phyloP scores from a whole-genome alignment of 345 rosid genomes.

The Schrenkiella parvula region DNA sequence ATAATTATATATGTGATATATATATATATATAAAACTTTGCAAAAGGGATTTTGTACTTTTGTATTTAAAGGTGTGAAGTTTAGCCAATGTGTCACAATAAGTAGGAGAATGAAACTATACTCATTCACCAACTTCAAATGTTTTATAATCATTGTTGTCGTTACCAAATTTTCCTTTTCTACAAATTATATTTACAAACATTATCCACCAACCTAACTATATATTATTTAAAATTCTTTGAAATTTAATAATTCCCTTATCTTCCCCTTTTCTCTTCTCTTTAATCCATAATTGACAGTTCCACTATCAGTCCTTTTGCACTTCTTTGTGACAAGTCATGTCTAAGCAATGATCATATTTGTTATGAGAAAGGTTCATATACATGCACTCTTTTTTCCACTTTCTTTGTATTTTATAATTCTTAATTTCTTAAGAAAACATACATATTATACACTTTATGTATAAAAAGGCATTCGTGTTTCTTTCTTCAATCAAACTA shows the following conservation, averaged over 20 bases:
- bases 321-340: slow-evolving; percentile 33
- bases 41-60: slow-evolving; percentile 19
- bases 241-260: slow-evolving; percentile 6
- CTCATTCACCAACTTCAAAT: slow-evolving; percentile 31
- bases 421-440: neutral
- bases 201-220: slow-evolving; percentile 25
- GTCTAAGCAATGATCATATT: slow-evolving; percentile 25
- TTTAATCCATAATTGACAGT: slow-evolving; percentile 31
- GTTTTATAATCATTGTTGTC: slow-evolving; percentile 18
- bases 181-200: neutral
- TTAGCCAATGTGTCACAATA: slow-evolving; percentile 14
- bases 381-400: slow-evolving; percentile 25
- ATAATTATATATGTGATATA: neutral
- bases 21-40: neutral
- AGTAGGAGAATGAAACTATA: slow-evolving; percentile 18
- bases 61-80: slow-evolving; percentile 9
- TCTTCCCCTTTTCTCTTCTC: slow-evolving; percentile 22
- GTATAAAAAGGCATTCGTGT: slow-evolving; percentile 4
- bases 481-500: neutral
- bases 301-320: slow-evolving; percentile 31
- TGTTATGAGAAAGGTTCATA: slow-evolving; percentile 18
- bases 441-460: slow-evolving; percentile 5
- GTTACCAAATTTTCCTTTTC: neutral
- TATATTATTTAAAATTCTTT: neutral
- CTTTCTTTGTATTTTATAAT: slow-evolving; percentile 19